Conservation (phyloP, 331 rosid genomes). For the Quercus phellos region DNA sequence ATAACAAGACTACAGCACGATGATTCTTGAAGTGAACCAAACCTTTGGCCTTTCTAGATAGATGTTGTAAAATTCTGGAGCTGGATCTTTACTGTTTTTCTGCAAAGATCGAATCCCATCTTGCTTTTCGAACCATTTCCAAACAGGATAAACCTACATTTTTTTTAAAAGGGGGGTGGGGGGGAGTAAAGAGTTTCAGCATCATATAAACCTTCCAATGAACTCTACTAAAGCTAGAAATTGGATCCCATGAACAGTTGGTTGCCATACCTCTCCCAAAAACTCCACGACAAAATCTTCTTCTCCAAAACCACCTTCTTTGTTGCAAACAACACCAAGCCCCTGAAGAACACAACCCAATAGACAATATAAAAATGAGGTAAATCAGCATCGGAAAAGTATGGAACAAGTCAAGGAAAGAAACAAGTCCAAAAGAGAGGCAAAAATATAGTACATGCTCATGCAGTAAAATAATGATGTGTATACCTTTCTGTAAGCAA, state of each 20-base stretch:
- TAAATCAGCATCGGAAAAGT: slow-evolving; percentile 17
- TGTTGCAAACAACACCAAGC: slow-evolving; percentile 94
- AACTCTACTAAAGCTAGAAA: not conserved
- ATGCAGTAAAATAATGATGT: slow-evolving; percentile 3
- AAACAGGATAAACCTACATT: slow-evolving; percentile 90
- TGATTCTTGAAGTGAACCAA: slow-evolving; percentile 18
- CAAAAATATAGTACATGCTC: not conserved
- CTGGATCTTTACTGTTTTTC: slow-evolving; percentile 85
- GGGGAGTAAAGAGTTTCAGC: slow-evolving; percentile 1
- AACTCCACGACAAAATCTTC: slow-evolving; percentile 96
- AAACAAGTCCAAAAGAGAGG: not conserved
- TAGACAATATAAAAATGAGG: slow-evolving; percentile 14
- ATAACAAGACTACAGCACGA: slow-evolving; percentile 4
- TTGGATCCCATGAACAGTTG: slow-evolving; percentile 5
- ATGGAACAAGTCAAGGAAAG: slow-evolving; percentile 13
- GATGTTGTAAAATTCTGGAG: slow-evolving; percentile 97
- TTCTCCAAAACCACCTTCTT: slow-evolving; percentile 72
- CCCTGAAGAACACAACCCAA: slow-evolving; percentile 55
- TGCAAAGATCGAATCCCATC: slow-evolving; percentile 96
- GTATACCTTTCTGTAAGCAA: slow-evolving; percentile 88
- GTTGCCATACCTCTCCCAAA: slow-evolving; percentile 82
- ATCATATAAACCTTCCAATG: slow-evolving; percentile 3
- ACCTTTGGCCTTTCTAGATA: slow-evolving; percentile 99
- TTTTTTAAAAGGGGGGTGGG: not conserved
- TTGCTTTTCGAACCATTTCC: slow-evolving; percentile 99